phyloP scores from a whole-genome alignment of 129 eudicot genomes.

The sunflower (Helianthus annuus) region HanXRQr2.0-SUNRISE NC_035447.2:32212885-32213384 shows the following conservation, averaged over 20 bases:
- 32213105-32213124: conserved; percentile 70
- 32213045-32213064: conserved; percentile 63
- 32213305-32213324: neutral
- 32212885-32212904: conserved; percentile 46
- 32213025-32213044: conserved; percentile 45
- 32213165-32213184: conserved; percentile 44
- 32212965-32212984: conserved; percentile 68
- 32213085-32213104: conserved; percentile 42
- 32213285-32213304: conserved; percentile 10
- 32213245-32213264: conserved; percentile 56
- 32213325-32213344: too few species aligned
- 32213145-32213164: conserved; percentile 32
- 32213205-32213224: conserved; percentile 57
- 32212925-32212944: conserved; percentile 66
- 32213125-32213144: conserved; percentile 40
- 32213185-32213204: conserved; percentile 63
- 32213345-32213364: too few species aligned
- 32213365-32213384: too few species aligned
- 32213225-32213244: conserved; percentile 76
- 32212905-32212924: conserved; percentile 43
- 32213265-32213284: conserved; percentile 40
- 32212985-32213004: conserved; percentile 64
- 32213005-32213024: conserved; percentile 50
- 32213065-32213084: conserved; percentile 44
- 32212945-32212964: conserved; percentile 41